These are phyloP conservation scores for Rutstroemia sp. DNA, from an alignment of 2,329 filamentous ascomycete genomes.

Conservation along the genomic window DNA sequence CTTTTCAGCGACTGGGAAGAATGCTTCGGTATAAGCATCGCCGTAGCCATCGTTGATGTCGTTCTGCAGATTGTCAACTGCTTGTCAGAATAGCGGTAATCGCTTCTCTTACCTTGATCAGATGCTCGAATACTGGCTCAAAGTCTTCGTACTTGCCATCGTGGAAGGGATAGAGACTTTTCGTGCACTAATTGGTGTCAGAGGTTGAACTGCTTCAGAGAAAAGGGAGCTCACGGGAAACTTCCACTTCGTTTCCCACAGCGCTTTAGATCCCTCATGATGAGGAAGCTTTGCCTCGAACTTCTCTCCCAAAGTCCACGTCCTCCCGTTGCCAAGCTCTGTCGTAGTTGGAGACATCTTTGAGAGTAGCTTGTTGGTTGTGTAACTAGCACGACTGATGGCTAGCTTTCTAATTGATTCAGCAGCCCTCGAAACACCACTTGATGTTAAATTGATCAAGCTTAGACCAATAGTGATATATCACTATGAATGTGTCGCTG, in stretches of 20 bases:
- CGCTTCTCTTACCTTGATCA: constrained; percentile 42
- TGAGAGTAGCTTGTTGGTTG: not conserved
- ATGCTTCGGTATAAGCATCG: constrained; percentile 55
- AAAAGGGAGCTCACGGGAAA: constrained; percentile 42
- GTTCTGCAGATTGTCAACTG: constrained; percentile 30
- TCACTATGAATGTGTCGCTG: not conserved
- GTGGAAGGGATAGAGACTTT: constrained; percentile 68
- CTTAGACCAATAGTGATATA: too few relatives aligned
- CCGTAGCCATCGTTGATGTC: constrained; percentile 59
- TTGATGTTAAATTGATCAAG: not conserved
- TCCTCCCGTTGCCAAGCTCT: constrained; percentile 3
- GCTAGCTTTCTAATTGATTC: not conserved
- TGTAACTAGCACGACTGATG: not conserved
- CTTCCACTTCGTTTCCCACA: constrained; percentile 76
- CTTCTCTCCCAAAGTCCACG: constrained; percentile 7
- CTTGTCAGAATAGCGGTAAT: not conserved
- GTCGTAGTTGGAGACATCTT: not conserved
- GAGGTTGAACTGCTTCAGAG: not conserved
- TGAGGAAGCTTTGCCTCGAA: constrained; percentile 14
- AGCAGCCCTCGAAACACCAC: not conserved
- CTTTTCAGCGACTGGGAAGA: constrained; percentile 53
- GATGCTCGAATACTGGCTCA: constrained; percentile 55
- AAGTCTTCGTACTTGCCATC: constrained; percentile 64
- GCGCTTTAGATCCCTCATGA: constrained; percentile 40
- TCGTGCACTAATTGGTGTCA: constrained; percentile 37